Evolutionary conservation across 2,329 filamentous ascomycete species (phyloP), one percentile per base, ranked within the genome.

Genomic region (Podosphaera xanthii): DNA sequence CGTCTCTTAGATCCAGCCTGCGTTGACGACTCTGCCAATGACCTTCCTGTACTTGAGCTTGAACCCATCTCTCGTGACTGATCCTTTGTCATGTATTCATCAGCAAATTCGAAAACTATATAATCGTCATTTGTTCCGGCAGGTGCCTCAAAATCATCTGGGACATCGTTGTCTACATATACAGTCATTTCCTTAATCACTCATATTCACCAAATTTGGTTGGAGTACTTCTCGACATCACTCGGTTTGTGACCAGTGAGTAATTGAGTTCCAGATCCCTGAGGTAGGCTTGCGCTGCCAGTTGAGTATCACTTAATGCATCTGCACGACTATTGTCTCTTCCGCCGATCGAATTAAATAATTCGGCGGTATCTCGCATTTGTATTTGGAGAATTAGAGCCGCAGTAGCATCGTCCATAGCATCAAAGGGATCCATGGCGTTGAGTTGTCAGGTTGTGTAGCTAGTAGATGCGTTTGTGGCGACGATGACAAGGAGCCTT

Each of bases 301-400:
- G 10, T 36, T 64, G 53, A 4, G 57, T 40, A 33, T 64, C 65
- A 4, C 55, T 59, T 3, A 60, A 35, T 7, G 57, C 42, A 2
- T 46, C 61, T 34, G 60, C 60, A 5, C 46, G 59, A 9, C 35
- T 22, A 40, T 64, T 62, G 9, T 62, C 62, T 31, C 63, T 62
- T 3, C 57, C 60, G 30, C 59, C 59, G 4, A 14, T 40, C 35
- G 50, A 30, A 1, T 50, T 40, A 44, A 40, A 53, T 8, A 63
- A 42, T 4, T 59, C 33, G 14, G 58, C 30, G 12, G 58, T 57
- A 48, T 68, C 66, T 48, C 64, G 35, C 14, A 66, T 55, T 38
- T 68, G 64, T 31, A 67, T 59, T n/a, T 65, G 60, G 30, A 67
- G 52, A 6, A 67, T 63, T 4, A 65, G 34, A 0, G 60, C 60